A percentile compares a stretch with the other conserved stretches of the same genome.
Conservation (phyloP, 148 eudicot species). For the Pouteria glomerata region DNA sequence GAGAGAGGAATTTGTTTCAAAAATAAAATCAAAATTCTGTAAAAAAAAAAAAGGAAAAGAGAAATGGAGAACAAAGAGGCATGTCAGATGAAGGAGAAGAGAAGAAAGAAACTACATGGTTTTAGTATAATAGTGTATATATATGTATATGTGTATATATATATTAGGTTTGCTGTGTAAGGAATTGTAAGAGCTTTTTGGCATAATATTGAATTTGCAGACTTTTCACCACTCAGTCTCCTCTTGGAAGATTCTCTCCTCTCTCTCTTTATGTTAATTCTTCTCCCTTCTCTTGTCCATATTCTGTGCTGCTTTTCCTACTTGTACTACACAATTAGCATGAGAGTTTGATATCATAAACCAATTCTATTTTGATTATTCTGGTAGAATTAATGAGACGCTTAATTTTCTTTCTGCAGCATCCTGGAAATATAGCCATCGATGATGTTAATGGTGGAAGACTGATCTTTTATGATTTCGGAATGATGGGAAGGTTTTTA, state of each 20-base stretch:
- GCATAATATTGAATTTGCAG: neutral
- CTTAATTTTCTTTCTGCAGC: slow-evolving; percentile 47
- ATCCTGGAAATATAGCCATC: slow-evolving; percentile 98
- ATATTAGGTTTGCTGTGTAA: too few species aligned
- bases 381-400: slow-evolving; percentile 5
- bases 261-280: neutral
- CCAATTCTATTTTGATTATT: neutral
- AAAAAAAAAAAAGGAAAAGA: too few species aligned
- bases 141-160: too few species aligned
- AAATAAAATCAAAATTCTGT: too few species aligned
- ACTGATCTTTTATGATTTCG: slow-evolving; percentile 94
- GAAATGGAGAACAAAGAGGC: too few species aligned
- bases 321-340: neutral
- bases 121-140: too few species aligned
- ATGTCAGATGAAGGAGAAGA: too few species aligned
- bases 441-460: slow-evolving; percentile 99
- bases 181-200: neutral
- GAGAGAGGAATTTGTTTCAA: too few species aligned
- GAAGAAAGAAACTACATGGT: too few species aligned
- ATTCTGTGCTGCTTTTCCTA: too few species aligned
- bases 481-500: slow-evolving; percentile 98
- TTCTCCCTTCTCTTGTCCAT: too few species aligned
- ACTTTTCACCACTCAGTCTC: neutral
- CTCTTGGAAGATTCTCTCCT: neutral
- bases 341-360: neutral